Base-by-base conservation (phyloP, 257 asterid species). In the Plantago elongata region DNA sequence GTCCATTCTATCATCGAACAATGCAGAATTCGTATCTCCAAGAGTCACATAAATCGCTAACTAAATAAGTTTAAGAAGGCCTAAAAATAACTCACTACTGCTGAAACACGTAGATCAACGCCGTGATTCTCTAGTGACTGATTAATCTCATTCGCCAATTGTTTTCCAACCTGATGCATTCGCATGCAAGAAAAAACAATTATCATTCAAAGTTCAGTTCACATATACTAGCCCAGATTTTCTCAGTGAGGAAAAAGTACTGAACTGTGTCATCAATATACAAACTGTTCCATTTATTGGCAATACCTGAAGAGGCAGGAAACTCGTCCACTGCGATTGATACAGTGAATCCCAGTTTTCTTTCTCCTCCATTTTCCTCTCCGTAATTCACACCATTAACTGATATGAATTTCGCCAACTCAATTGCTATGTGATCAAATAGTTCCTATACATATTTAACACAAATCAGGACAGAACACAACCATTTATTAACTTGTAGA, bases 291-390 rank as follows among this genome's bases (percentile, higher is more conserved):
- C 89, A 83, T 54, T 82, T 79, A 48, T 50, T 57, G 63, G 79
- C 77, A 17, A 75, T 71, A 66, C 61, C 77, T 15, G 74, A 69
- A 57, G 82, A 66, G 47, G 72, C 62, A 18, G 77, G 75, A 57
- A 57, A 70, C 68, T 88, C 71, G 11, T 72, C 84, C 9, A 70
- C 74, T 0, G 95, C 85, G 67, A 57, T 43, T 46, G 92, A 83
- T 7, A 88, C 68, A 0, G 92, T 80, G 54, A 85, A 85, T 52
- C 95, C 96, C 64, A 85, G 67, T 61, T 66, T 80, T 63, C 72
- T 50, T 5, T 77, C 81, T 66, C 57, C 65, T 40, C 62, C 45
- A 60, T 15, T 46, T 7, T 13, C 18, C 29, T 69, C 60, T 1
- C 51, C 68, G 17, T 72, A 70, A 13, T 57, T 51, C 38, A 68